phyloP scores from a whole-genome alignment of 2,329 filamentous ascomycete species.

The Coniochaeta sp. region DNA sequence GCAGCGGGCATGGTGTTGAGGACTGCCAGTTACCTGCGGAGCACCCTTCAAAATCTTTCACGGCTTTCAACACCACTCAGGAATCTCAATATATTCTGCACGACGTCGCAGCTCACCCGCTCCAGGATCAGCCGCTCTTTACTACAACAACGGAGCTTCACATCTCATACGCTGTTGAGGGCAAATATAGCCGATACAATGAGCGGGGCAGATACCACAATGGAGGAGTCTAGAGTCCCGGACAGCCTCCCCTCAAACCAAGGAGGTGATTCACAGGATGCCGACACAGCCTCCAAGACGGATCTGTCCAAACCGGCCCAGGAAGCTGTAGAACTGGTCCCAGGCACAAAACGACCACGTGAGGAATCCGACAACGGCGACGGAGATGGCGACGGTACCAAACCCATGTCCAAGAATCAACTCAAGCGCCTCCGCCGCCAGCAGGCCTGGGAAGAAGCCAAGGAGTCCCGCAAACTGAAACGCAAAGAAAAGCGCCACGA shows the following conservation, averaged over 20 bases:
- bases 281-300: neutral
- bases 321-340: neutral
- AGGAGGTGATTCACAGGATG: neutral
- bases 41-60: neutral
- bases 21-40: neutral
- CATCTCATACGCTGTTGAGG: neutral
- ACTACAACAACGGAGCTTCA: neutral
- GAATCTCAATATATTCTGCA: neutral
- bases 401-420: slow-evolving; percentile 71
- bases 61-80: neutral
- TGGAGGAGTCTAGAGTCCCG: neutral
- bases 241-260: neutral
- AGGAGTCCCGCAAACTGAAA: slow-evolving; percentile 46
- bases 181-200: neutral
- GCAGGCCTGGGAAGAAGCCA: slow-evolving; percentile 68
- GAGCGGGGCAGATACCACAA: neutral
- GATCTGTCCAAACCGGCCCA: neutral
- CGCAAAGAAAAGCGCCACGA: slow-evolving; percentile 48
- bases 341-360: neutral
- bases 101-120: neutral
- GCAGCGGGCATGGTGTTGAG: neutral
- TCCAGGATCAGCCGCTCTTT: neutral
- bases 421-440: slow-evolving; percentile 69
- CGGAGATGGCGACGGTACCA: neutral
- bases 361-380: neutral